A percentile compares a stretch with the other conserved stretches of the same genome.
Evolutionary conservation across 192 early-diverging fungal species (phyloP).

Genomic region (Backusella australiensis): DNA sequence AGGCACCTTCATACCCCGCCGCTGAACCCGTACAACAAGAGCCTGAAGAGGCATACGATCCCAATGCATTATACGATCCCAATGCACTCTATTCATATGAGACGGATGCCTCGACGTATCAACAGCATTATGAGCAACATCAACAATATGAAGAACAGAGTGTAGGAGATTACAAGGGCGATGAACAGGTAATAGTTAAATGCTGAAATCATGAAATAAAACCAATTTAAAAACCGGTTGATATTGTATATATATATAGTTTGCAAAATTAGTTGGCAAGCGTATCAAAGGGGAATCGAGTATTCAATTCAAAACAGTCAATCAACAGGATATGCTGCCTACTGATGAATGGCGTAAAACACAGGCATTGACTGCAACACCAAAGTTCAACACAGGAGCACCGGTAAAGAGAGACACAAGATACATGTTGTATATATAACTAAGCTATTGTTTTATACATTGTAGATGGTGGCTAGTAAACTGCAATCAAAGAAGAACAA

Average conservation of each 20-base stretch:
- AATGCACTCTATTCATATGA: slow-evolving; percentile 31
- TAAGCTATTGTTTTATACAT: background rate
- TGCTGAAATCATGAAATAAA: background rate
- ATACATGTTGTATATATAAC: no score
- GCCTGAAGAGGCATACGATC: background rate
- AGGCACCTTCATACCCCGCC: background rate
- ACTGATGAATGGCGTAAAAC: slow-evolving; percentile 21
- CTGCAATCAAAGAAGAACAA: slow-evolving; percentile 75
- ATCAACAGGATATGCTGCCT: slow-evolving; percentile 31
- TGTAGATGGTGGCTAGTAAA: slow-evolving; percentile 45
- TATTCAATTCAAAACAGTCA: slow-evolving; percentile 28
- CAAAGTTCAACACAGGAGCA: slow-evolving; percentile 15
- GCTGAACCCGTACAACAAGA: background rate
- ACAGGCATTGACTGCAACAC: slow-evolving; percentile 16
- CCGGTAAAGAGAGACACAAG: background rate
- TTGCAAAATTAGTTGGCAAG: slow-evolving; percentile 27
- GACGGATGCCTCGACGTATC: slow-evolving; percentile 23
- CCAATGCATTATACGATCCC: slow-evolving; percentile 26
- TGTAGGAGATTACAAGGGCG: background rate
- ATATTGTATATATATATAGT: background rate
- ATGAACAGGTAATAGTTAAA: slow-evolving; percentile 6
- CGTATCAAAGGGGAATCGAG: slow-evolving; percentile 12
- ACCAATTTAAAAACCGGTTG: background rate
- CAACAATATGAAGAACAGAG: slow-evolving; percentile 3
- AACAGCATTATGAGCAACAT: slow-evolving; percentile 20